Percentiles rank a stretch among this genome's conserved stretches.
phyloP scores from a whole-genome alignment of 345 rosid species.

The Melastoma malabathricum region DNA sequence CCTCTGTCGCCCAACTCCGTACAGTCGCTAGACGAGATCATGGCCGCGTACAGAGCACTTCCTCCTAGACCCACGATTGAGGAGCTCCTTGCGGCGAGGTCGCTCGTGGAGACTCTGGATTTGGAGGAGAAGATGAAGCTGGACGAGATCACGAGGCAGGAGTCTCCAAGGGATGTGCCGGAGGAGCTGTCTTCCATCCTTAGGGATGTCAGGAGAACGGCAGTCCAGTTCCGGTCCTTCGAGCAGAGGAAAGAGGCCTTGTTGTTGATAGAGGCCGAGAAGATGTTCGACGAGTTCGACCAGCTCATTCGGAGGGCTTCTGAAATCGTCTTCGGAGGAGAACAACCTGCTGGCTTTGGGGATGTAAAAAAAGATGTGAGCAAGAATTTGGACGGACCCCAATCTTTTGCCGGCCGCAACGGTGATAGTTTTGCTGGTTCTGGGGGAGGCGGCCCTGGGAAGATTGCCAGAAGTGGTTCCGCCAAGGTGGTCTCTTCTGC shows the following conservation, averaged over 20 bases:
- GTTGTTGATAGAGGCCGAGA: conserved; percentile 33
- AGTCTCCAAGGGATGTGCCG: conserved; percentile 26
- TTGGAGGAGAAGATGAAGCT: conserved; percentile 29
- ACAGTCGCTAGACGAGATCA: conserved; percentile 38
- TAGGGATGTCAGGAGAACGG: conserved; percentile 25
- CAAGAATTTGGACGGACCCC: conserved; percentile 11
- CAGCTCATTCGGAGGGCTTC: conserved; percentile 41
- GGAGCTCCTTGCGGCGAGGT: conserved; percentile 47
- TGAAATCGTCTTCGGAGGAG: conserved; percentile 31
- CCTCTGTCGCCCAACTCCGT: conserved; percentile 22
- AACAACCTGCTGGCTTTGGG: conserved; percentile 10
- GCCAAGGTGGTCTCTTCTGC: conserved; percentile 1
- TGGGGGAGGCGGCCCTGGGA: conserved; percentile 12
- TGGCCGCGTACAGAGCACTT: conserved; percentile 36
- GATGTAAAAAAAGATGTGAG: conserved; percentile 12
- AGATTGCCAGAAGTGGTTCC: conserved; percentile 30
- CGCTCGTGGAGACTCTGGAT: conserved; percentile 28
- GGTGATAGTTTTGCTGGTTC: conserved; percentile 15
- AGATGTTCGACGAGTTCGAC: conserved; percentile 32
- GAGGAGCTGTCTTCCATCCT: conserved; percentile 31
- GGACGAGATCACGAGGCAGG: conserved; percentile 29
- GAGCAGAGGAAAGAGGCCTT: conserved; percentile 45
- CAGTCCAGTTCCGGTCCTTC: conserved; percentile 32
- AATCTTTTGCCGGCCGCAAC: conserved; percentile 11
- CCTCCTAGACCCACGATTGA: conserved; percentile 47